A percentile compares a stretch with the other conserved stretches of the same genome.
Conservation (phyloP, 305 asterid genomes). For the Fraxinus ornus region DNA sequence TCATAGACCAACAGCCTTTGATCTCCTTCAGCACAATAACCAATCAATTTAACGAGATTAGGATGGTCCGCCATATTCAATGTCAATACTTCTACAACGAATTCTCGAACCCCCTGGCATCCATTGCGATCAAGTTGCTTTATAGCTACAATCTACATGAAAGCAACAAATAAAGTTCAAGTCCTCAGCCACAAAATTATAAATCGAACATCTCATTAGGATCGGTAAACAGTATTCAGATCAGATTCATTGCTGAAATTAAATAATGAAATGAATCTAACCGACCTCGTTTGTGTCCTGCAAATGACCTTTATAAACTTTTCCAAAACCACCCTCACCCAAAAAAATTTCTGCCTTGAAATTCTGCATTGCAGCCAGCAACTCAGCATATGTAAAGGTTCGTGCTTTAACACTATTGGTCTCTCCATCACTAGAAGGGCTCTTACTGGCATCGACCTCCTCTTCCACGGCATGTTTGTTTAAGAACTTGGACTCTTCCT, state of each 20-base stretch:
- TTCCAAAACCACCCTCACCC: conserved; percentile 52
- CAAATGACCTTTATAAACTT: conserved; percentile 42
- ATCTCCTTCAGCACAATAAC: conserved; percentile 49
- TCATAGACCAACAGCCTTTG: conserved; percentile 53
- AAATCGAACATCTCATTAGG: neutral
- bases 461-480: conserved; percentile 26
- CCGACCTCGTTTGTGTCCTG: conserved; percentile 41
- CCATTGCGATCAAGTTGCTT: conserved; percentile 44
- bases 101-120: conserved; percentile 45
- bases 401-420: conserved; percentile 26
- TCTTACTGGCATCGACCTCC: conserved; percentile 23
- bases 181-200: neutral
- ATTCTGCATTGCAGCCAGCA: conserved; percentile 39
- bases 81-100: conserved; percentile 40
- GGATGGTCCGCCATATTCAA: conserved; percentile 42
- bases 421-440: conserved; percentile 26
- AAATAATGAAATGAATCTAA: neutral
- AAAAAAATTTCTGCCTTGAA: conserved; percentile 34
- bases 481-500: conserved; percentile 30
- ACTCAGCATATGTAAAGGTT: conserved; percentile 39
- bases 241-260: neutral
- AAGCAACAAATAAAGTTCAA: neutral
- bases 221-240: neutral
- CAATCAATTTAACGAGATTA: conserved; percentile 47
- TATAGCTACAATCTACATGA: conserved; percentile 42